Percentiles rank a stretch among this genome's conserved stretches.
These are phyloP conservation scores for Scleroderma citrinum DNA, from an alignment of 768 basidiomycete genomes.

Conservation along the genomic window DNA sequence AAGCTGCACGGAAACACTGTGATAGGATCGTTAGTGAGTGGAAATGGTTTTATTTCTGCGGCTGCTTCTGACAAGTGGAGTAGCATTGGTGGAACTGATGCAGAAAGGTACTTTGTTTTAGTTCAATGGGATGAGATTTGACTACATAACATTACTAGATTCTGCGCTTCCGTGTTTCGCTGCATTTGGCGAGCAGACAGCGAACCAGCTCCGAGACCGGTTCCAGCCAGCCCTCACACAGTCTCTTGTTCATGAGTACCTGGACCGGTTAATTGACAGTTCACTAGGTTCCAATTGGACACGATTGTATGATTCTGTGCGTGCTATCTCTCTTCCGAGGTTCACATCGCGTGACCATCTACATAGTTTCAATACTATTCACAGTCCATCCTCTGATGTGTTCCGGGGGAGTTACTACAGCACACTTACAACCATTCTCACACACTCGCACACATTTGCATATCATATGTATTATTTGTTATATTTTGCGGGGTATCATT, in stretches of 20 bases:
- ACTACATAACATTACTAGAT: slow-evolving; percentile 39
- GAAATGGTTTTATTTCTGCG: not conserved
- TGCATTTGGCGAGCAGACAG: slow-evolving; percentile 87
- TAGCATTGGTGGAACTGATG: slow-evolving; percentile 92
- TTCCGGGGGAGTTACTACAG: not conserved
- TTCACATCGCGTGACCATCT: not conserved
- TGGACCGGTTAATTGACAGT: slow-evolving; percentile 85
- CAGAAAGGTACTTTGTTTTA: slow-evolving; percentile 64
- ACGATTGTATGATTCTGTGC: slow-evolving; percentile 88
- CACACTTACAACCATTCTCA: not conserved
- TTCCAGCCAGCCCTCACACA: slow-evolving; percentile 91
- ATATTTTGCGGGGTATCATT: too few species aligned
- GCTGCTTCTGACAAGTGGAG: slow-evolving; percentile 19
- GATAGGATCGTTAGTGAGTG: slow-evolving; percentile 87
- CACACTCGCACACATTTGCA: not conserved
- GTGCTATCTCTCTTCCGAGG: slow-evolving; percentile 17
- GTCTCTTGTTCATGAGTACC: slow-evolving; percentile 74
- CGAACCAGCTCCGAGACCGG: slow-evolving; percentile 80
- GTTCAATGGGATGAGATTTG: slow-evolving; percentile 4
- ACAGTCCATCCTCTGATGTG: slow-evolving; percentile 69
- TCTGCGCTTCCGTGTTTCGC: slow-evolving; percentile 88
- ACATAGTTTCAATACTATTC: slow-evolving; percentile 89
- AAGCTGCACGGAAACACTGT: slow-evolving; percentile 90
- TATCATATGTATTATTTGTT: slow-evolving; percentile 1
- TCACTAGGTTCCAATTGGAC: slow-evolving; percentile 95